Conservation (phyloP, 805 yeast genomes). For the Metschnikowia hibisci region DNA sequence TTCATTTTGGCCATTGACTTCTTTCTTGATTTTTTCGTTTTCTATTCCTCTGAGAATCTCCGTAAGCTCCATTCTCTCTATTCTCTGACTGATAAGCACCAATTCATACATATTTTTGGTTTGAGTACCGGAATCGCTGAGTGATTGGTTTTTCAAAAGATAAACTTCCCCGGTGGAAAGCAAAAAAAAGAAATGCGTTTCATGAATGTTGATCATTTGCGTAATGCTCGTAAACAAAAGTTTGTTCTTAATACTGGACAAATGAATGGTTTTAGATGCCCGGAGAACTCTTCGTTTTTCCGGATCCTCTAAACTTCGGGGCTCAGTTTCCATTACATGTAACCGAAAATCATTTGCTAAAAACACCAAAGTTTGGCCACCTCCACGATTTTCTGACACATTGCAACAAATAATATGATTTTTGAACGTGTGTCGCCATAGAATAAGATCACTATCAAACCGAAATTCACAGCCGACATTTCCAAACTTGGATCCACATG, state of each 20-base stretch:
- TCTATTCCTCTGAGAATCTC: constrained; percentile 8
- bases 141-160: constrained; percentile 30
- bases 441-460: constrained; percentile 36
- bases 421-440: constrained; percentile 37
- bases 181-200: constrained; percentile 33
- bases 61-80: constrained; percentile 33
- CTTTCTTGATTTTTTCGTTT: background rate
- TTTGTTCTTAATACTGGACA: constrained; percentile 28
- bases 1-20: constrained; percentile 5
- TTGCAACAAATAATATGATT: constrained; percentile 21
- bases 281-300: constrained; percentile 6
- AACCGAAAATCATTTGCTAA: constrained; percentile 30
- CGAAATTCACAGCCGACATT: constrained; percentile 26
- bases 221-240: constrained; percentile 22
- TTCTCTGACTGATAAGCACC: constrained; percentile 25
- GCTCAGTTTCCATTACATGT: constrained; percentile 24
- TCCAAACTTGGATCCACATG: constrained; percentile 30
- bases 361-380: constrained; percentile 19
- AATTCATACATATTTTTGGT: constrained; percentile 33
- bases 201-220: constrained; percentile 25
- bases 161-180: constrained; percentile 37
- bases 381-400: constrained; percentile 3
- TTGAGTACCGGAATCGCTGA: constrained; percentile 9
- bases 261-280: constrained; percentile 30
- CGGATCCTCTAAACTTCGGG: constrained; percentile 2